phyloP scores from a whole-genome alignment of 352 stramenopile species.

The Globisporangium acanthophoron region DNA sequence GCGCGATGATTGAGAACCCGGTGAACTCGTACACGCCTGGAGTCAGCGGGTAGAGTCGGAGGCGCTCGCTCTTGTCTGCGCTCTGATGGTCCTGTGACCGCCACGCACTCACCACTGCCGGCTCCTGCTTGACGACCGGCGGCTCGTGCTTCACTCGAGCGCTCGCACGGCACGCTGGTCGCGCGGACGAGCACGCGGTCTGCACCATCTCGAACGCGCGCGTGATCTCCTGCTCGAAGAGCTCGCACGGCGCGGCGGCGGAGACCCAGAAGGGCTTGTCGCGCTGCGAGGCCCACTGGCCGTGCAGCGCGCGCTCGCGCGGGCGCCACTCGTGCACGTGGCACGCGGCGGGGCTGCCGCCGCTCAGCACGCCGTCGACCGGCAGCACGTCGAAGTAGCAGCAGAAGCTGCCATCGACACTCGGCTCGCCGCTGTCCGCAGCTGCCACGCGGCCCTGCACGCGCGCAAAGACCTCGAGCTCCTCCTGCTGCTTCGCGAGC shows the following conservation, averaged over 20 bases:
- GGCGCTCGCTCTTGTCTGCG: neutral
- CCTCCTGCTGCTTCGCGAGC: neutral
- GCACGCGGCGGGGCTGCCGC: conserved; percentile 25
- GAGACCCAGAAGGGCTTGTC: conserved; percentile 17
- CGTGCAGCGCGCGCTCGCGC: neutral
- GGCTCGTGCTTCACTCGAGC: neutral
- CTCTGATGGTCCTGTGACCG: neutral
- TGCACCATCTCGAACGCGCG: conserved; percentile 1
- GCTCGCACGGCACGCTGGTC: neutral
- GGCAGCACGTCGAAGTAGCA: conserved; percentile 35
- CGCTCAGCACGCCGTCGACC: conserved; percentile 17
- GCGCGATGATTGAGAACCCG: conserved; percentile 46
- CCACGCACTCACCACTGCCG: neutral
- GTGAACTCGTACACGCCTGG: conserved; percentile 61
- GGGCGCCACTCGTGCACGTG: conserved; percentile 26
- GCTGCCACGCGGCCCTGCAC: neutral
- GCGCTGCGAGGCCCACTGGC: conserved; percentile 3
- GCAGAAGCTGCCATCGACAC: conserved; percentile 25
- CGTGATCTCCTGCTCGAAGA: conserved; percentile 12
- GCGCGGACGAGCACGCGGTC: conserved; percentile 1
- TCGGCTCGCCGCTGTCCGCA: conserved; percentile 14
- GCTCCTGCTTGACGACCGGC: neutral
- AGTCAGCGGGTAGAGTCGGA: conserved; percentile 36
- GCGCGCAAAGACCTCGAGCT: neutral
- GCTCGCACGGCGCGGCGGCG: conserved; percentile 8